Evolutionary conservation across 139 green algal species (phyloP).

Genomic region (Chlorella sp.): DNA sequence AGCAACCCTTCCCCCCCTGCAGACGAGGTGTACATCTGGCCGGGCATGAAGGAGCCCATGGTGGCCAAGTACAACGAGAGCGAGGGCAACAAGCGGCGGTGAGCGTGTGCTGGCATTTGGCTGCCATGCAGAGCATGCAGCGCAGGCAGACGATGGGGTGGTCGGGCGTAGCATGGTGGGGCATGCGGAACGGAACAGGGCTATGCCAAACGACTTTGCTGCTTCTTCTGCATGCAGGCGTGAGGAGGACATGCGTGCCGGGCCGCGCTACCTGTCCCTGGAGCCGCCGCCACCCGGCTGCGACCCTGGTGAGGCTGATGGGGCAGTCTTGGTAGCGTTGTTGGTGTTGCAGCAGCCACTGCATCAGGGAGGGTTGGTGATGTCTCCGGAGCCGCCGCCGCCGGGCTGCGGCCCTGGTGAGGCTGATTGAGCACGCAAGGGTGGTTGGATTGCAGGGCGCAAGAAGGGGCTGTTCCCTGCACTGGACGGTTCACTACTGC

Average conservation of each 20-base stretch:
- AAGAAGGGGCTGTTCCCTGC: no score
- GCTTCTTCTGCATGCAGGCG: neutral
- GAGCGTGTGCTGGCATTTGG: neutral
- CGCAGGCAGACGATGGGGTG: no score
- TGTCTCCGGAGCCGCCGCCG: conserved; percentile 4
- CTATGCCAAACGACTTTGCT: neutral
- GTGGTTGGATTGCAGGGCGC: no score
- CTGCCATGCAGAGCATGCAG: no score
- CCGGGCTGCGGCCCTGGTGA: conserved; percentile 14
- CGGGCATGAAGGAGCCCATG: conserved; percentile 25
- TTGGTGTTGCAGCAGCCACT: no score
- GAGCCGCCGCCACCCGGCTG: conserved; percentile 10
- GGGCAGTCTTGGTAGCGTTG: no score
- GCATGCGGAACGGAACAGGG: no score
- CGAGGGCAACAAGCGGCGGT: conserved; percentile 10
- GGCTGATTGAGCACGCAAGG: no score
- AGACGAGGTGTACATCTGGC: conserved; percentile 28
- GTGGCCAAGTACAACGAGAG: conserved; percentile 28
- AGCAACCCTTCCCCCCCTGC: neutral
- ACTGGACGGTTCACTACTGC: no score
- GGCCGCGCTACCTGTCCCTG: neutral
- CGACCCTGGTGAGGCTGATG: conserved; percentile 21
- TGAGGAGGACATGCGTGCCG: neutral
- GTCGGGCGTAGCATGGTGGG: no score
- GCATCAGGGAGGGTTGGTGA: no score